A percentile compares a stretch with the other conserved stretches of the same genome.
These are phyloP conservation scores for Ceratobasidium sp. DNA, from an alignment of 1,284 basidiomycete species.

Conservation along the genomic window DNA sequence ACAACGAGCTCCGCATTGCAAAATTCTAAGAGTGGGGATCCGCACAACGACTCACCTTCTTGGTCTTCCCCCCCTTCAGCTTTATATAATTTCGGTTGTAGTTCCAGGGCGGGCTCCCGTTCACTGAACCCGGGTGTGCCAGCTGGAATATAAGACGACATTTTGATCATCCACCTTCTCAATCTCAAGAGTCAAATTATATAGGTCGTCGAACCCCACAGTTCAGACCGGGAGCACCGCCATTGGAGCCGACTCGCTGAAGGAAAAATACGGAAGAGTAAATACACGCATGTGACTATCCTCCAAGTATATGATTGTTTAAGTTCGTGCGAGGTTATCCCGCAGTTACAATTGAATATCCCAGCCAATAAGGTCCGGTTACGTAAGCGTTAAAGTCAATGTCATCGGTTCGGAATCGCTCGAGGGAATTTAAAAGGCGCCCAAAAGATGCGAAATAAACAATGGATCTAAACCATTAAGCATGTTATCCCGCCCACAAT, in stretches of 20 bases:
- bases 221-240: not conserved
- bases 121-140: not conserved
- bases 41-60: not conserved
- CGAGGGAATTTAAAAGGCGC: not conserved
- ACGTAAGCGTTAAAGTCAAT: not conserved
- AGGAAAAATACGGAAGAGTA: constrained; percentile 11
- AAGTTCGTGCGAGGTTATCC: not conserved
- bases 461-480: not conserved
- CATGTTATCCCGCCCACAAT: not conserved
- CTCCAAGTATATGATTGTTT: not conserved
- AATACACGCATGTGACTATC: not conserved
- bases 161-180: not conserved
- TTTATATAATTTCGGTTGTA: not conserved
- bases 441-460: not conserved
- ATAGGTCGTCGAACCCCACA: not conserved
- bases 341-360: not conserved
- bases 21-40: not conserved
- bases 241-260: constrained; percentile 5
- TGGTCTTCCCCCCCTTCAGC: not conserved
- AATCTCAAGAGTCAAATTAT: not conserved
- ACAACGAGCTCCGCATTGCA: not conserved
- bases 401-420: not conserved
- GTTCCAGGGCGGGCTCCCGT: not conserved
- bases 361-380: not conserved
- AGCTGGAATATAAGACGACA: not conserved